Conservation (phyloP, 345 rosid genomes). For the Lepidium didymum region DNA sequence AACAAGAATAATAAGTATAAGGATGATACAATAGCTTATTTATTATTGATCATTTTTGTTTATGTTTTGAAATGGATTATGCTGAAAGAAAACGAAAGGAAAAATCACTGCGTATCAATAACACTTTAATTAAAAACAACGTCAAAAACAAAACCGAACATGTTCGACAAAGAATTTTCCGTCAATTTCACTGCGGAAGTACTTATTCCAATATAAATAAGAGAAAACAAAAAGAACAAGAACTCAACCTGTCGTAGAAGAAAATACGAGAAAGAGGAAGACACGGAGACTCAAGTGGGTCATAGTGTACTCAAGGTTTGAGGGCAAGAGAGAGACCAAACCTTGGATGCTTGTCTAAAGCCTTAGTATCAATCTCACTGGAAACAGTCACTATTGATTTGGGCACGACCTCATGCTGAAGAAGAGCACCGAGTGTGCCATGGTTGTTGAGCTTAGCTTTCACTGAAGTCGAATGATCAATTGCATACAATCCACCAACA, state of each 20-base stretch:
- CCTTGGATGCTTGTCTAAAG: constrained; percentile 71
- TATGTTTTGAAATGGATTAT: not conserved
- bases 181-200: constrained; percentile 23
- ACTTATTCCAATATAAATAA: constrained; percentile 6
- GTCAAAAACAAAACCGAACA: not conserved
- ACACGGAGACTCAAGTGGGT: not conserved
- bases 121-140: not conserved
- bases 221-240: not conserved
- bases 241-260: constrained; percentile 27
- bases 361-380: constrained; percentile 79
- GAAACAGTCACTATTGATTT: constrained; percentile 71
- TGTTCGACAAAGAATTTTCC: constrained; percentile 10
- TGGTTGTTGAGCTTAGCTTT: constrained; percentile 83
- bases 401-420: constrained; percentile 84
- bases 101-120: not conserved
- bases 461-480: constrained; percentile 64
- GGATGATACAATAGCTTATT: not conserved
- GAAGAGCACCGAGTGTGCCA: constrained; percentile 72
- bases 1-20: not conserved
- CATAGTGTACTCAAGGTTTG: constrained; percentile 42
- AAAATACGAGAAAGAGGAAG: constrained; percentile 11
- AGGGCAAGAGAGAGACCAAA: constrained; percentile 77
- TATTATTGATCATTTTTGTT: not conserved
- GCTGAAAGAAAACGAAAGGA: not conserved
- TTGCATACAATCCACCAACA: constrained; percentile 65